phyloP scores from a whole-genome alignment of 441 rosid genomes.

The Bruguiera hainesii region DNA sequence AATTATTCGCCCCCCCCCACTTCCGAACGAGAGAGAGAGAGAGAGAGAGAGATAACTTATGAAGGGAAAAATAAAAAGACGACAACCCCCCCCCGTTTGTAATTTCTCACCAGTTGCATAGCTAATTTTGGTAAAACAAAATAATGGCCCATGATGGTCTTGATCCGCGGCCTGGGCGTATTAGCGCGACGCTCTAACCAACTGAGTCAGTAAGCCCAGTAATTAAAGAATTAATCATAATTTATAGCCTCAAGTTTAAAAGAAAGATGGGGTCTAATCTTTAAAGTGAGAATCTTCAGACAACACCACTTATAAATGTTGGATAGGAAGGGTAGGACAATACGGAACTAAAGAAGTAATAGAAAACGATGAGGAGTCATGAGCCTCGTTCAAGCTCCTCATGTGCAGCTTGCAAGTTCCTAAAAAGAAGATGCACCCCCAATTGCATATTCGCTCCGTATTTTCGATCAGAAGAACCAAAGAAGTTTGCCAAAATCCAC shows the following conservation, averaged over 20 bases:
- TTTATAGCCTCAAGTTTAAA: no score
- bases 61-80: neutral
- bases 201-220: constrained; percentile 30
- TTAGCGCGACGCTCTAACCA: constrained; percentile 57
- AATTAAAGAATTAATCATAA: rapidly evolving
- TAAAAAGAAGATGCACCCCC: constrained; percentile 75
- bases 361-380: constrained; percentile 56
- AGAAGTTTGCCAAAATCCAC: constrained; percentile 76
- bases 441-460: constrained; percentile 82
- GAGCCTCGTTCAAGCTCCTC: constrained; percentile 85
- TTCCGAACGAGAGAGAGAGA: neutral
- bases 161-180: no score
- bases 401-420: constrained; percentile 88
- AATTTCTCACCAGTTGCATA: neutral
- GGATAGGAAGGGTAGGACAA: constrained; percentile 8
- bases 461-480: constrained; percentile 65
- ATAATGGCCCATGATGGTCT: constrained; percentile 42
- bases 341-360: constrained; percentile 18
- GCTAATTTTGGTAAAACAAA: neutral
- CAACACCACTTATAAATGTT: constrained; percentile 2
- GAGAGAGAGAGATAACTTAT: neutral
- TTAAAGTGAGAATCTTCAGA: neutral
- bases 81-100: neutral
- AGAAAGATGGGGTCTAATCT: no score
- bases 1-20: constrained; percentile 31